A percentile compares a stretch with the other conserved stretches of the same genome.
Conservation (phyloP, 768 basidiomycete species). For the Podaxis sp. region DNA sequence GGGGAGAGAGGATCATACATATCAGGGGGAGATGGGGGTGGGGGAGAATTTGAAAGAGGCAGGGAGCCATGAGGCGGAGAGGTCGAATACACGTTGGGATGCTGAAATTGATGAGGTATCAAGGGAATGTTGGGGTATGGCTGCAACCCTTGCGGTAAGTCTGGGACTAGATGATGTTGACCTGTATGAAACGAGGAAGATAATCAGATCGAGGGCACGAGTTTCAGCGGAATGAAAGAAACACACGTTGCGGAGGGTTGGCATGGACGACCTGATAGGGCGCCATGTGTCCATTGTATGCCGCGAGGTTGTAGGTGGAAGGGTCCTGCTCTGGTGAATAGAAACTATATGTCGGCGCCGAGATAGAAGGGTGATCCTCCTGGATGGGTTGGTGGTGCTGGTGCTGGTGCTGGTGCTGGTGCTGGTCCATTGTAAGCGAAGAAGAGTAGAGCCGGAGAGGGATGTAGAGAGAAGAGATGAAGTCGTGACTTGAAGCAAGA, state of each 20-base stretch:
- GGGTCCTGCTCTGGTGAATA: slow-evolving; percentile 41
- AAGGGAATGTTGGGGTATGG: slow-evolving; percentile 60
- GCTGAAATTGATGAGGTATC: slow-evolving; percentile 64
- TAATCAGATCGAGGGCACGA: slow-evolving; percentile 66
- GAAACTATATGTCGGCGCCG: slow-evolving; percentile 14
- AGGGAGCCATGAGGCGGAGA: slow-evolving; percentile 69
- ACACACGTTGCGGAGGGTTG: slow-evolving; percentile 74
- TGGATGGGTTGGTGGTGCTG: slow-evolving; percentile 38
- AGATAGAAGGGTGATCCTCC: slow-evolving; percentile 51
- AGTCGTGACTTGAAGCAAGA: slow-evolving; percentile 23
- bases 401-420: slow-evolving; percentile 36
- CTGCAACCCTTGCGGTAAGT: slow-evolving; percentile 51
- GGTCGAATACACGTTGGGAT: slow-evolving; percentile 53
- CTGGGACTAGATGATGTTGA: slow-evolving; percentile 50
- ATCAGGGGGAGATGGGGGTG: slow-evolving; percentile 67
- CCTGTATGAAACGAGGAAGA: slow-evolving; percentile 55
- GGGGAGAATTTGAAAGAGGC: slow-evolving; percentile 67
- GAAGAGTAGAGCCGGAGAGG: slow-evolving; percentile 31
- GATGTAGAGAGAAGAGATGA: slow-evolving; percentile 12
- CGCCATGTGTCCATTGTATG: slow-evolving; percentile 54
- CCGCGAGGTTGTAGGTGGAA: slow-evolving; percentile 43
- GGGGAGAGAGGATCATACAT: slow-evolving; percentile 85
- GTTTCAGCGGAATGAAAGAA: slow-evolving; percentile 43
- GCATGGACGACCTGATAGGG: slow-evolving; percentile 59
- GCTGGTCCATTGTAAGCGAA: slow-evolving; percentile 44